phyloP scores from a whole-genome alignment of 257 asterid genomes.

The Cynanchum wilfordii region DNA sequence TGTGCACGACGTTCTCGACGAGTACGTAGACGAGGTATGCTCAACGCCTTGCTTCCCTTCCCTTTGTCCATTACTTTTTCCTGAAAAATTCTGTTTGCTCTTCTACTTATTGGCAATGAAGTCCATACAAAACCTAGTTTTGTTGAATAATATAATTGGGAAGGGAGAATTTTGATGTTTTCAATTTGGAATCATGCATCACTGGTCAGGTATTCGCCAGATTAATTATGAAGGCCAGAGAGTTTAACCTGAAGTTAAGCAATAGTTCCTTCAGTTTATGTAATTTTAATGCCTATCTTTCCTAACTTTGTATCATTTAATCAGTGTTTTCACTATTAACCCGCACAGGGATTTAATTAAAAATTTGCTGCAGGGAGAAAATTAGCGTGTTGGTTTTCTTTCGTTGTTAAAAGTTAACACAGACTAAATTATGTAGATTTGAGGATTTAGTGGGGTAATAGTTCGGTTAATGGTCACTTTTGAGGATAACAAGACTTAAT shows the following conservation, averaged over 20 bases:
- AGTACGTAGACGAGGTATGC: conserved; percentile 86
- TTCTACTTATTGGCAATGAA: neutral
- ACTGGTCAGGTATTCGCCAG: neutral
- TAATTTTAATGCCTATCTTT: neutral
- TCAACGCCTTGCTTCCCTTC: neutral
- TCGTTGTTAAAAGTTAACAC: neutral
- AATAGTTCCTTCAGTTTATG: neutral
- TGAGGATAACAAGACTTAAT: neutral
- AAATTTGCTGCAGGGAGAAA: neutral
- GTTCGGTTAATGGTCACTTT: neutral
- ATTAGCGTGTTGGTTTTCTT: neutral
- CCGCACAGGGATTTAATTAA: neutral
- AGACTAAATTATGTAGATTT: neutral
- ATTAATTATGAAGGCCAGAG: neutral
- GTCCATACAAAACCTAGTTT: neutral
- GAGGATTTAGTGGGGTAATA: neutral
- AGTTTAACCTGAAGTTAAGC: neutral
- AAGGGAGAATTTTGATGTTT: neutral
- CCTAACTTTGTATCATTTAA: neutral
- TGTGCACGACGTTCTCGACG: conserved; percentile 64
- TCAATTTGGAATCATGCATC: neutral
- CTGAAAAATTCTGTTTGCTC: neutral
- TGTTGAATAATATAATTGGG: neutral
- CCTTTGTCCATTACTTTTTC: neutral
- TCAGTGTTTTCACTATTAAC: neutral